Evolutionary conservation across 2,329 filamentous ascomycete species (phyloP), one percentile per base, ranked within the genome.

Genomic region (Cladosporium sphaerospermum): DNA sequence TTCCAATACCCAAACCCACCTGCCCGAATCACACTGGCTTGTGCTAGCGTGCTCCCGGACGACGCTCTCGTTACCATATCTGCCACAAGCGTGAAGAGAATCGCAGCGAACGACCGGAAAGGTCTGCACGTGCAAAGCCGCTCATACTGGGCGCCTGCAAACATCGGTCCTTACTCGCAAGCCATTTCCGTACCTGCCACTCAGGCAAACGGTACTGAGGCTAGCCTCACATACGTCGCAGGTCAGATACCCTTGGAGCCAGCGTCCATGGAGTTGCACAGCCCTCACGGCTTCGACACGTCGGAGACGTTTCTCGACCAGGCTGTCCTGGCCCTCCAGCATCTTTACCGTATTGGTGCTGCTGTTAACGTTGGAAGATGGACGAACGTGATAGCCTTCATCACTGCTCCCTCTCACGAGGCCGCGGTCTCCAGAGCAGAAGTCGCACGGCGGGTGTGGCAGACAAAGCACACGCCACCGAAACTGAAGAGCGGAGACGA

Each of bases 131-230:
- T 99, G 5, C 93, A 97, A 71, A 91, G 88, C 3, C 78, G 88
- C 37, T 95, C 89, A 9, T 97, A 97, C 75, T 99, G 93, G 93
- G 93, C 93, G 0, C 93, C 93, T 0, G 92, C 93, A 16, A 97
- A 97, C 65, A 97, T 99, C 51, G 93, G 93, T 0, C 93, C 93
- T 0, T 97, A 97, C 70, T 96, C 91, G 53, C 93, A 99, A 72
- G 89, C 90, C 3, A 83, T 93, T 46, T 76, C 79, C 2, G 71
- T 82, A 9, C 74, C 75, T 18, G 18, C 42, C 13, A 33, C 40
- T 10, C 9, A 19, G 2, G 57, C 63, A 16, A 64, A 65, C 9
- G 50, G 58, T 33, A 10, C 28, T 34, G 46, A 56, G 43, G 11
- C 33, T 19, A 40, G 32, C 40, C 7, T 80, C 9, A 75, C 92